Evolutionary conservation across 331 rosid species (phyloP).

Genomic region (Ulmus americana): DNA sequence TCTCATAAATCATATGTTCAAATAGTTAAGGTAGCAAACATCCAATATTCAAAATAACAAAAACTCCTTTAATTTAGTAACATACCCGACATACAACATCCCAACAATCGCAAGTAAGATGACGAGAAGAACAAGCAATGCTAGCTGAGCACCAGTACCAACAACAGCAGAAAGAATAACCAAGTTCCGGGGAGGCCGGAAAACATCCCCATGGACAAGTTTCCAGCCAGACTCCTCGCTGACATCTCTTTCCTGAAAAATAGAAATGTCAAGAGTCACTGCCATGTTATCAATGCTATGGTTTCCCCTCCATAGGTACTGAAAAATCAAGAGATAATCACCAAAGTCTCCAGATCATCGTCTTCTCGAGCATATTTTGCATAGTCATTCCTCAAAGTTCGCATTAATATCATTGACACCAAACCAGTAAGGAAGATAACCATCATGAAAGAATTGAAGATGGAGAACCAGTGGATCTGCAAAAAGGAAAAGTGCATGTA

Average conservation of each 20-base stretch:
- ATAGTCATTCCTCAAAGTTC: conserved; percentile 95
- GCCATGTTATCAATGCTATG: conserved; percentile 13
- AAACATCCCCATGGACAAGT: conserved; percentile 99
- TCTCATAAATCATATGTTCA: not conserved
- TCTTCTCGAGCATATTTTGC: conserved; percentile 99
- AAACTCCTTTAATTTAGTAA: conserved; percentile 12
- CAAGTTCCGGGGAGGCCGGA: conserved; percentile 75
- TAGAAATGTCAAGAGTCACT: conserved; percentile 21
- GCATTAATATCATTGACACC: conserved; percentile 99
- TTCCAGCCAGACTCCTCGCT: conserved; percentile 99
- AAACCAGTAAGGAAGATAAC: conserved; percentile 97
- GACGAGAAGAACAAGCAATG: conserved; percentile 93
- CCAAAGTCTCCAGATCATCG: conserved; percentile 94
- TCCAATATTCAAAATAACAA: conserved; percentile 15
- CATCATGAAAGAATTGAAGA: conserved; percentile 98
- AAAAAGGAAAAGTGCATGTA: conserved; percentile 23
- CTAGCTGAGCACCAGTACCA: conserved; percentile 98
- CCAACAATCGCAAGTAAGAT: conserved; percentile 93
- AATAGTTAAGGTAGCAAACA: not conserved
- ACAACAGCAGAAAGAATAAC: conserved; percentile 89
- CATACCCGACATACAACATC: conserved; percentile 97
- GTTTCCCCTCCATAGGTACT: not conserved
- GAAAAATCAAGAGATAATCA: conserved; percentile 28
- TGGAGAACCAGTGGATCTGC: conserved; percentile 99
- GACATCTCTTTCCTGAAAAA: conserved; percentile 85